These are phyloP conservation scores for Xerocomellus intermedius DNA, from an alignment of 768 basidiomycete genomes.

Conservation along the genomic window DNA sequence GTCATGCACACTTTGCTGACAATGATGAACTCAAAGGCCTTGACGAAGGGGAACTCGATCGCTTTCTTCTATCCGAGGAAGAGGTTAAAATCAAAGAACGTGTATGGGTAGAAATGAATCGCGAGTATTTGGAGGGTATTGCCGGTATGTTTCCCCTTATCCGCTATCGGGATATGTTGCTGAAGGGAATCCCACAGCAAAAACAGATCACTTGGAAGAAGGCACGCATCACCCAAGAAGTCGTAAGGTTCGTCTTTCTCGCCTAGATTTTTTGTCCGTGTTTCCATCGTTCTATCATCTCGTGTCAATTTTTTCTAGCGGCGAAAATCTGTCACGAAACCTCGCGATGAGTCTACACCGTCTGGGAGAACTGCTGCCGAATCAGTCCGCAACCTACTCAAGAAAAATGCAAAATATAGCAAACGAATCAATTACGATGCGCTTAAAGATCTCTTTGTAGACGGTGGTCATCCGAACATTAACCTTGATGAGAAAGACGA, in stretches of 20 bases:
- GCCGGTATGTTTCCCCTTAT: constrained; percentile 50
- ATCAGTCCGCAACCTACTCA: constrained; percentile 52
- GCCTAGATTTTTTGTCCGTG: constrained; percentile 27
- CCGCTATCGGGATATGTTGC: constrained; percentile 32
- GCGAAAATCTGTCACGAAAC: constrained; percentile 62
- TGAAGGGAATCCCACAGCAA: constrained; percentile 57
- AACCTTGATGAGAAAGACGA: constrained; percentile 44
- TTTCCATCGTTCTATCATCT: constrained; percentile 11
- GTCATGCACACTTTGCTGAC: constrained; percentile 48
- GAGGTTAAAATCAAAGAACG: constrained; percentile 86
- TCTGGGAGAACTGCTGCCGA: constrained; percentile 36
- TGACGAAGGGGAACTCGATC: constrained; percentile 90
- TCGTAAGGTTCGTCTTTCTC: constrained; percentile 73
- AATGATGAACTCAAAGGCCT: constrained; percentile 68
- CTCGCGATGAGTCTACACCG: constrained; percentile 70
- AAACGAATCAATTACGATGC: constrained; percentile 94
- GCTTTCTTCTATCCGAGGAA: constrained; percentile 71
- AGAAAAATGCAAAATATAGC: constrained; percentile 85
- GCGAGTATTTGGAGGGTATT: constrained; percentile 84
- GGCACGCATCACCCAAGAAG: constrained; percentile 48
- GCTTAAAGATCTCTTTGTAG: constrained; percentile 73
- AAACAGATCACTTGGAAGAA: constrained; percentile 54
- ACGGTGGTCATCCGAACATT: constrained; percentile 27
- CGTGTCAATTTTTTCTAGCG: constrained; percentile 43
- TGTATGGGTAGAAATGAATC: constrained; percentile 92